Evolutionary conservation across 2,329 filamentous ascomycete genomes (phyloP).

Genomic region (Diplodia intermedia): DNA sequence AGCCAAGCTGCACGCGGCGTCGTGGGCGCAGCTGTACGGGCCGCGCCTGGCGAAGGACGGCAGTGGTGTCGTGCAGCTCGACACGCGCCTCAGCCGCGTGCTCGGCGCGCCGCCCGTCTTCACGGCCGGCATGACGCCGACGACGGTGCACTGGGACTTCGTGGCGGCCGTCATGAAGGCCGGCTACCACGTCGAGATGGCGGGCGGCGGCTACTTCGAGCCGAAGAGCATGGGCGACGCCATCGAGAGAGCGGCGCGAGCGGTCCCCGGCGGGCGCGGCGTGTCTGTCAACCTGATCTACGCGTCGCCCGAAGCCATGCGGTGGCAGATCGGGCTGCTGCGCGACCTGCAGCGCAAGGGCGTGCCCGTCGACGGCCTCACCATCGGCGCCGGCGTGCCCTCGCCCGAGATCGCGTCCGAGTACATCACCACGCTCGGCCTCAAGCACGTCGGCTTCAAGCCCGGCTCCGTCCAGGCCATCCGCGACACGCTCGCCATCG

Average conservation of each 20-base stretch:
- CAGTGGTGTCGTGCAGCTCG: neutral
- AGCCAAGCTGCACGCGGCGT: too few species aligned
- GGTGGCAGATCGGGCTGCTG: conserved; percentile 88
- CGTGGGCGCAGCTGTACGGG: too few species aligned
- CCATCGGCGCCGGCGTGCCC: conserved; percentile 91
- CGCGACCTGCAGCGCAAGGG: conserved; percentile 81
- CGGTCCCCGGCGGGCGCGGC: conserved; percentile 82
- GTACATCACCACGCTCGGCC: conserved; percentile 82
- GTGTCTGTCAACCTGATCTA: conserved; percentile 93
- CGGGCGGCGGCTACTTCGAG: conserved; percentile 87
- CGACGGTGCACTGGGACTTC: conserved; percentile 89
- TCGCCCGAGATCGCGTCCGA: conserved; percentile 92
- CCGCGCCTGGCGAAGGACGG: too few species aligned
- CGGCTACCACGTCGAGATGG: conserved; percentile 92
- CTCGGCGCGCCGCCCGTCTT: conserved; percentile 85
- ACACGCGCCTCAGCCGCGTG: conserved; percentile 74
- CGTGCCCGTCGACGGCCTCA: conserved; percentile 88
- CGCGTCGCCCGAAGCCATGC: conserved; percentile 86
- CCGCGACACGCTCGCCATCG: conserved; percentile 88
- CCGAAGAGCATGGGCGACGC: conserved; percentile 83
- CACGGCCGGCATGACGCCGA: conserved; percentile 93
- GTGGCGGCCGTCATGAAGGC: conserved; percentile 92
- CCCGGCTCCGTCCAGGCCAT: conserved; percentile 89
- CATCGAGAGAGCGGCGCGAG: conserved; percentile 81
- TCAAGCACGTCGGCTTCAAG: conserved; percentile 96